Conservation (phyloP, 805 yeast genomes). For the Kurtzmaniella fragi region DNA sequence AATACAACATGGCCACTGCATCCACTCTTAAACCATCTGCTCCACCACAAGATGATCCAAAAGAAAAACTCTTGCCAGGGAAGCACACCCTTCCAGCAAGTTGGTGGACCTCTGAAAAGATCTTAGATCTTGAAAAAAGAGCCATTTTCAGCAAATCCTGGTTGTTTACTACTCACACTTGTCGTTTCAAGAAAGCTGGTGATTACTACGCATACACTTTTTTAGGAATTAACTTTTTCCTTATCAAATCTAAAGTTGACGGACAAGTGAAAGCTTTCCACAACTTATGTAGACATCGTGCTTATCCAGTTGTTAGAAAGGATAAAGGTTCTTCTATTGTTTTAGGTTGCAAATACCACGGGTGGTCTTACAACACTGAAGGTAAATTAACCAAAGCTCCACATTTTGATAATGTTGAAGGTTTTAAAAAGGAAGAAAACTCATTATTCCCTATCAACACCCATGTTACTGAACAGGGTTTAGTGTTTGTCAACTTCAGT, state of each 20-base stretch:
- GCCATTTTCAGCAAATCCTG: conserved; percentile 54
- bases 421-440: conserved; percentile 52
- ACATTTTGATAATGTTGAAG: conserved; percentile 54
- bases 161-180: conserved; percentile 48
- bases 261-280: conserved; percentile 57
- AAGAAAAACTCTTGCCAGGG: conserved; percentile 12
- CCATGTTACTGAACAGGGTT: conserved; percentile 51
- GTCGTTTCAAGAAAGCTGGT: conserved; percentile 54
- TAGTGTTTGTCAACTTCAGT: conserved; percentile 50
- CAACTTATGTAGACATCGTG: conserved; percentile 62
- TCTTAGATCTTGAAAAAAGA: conserved; percentile 54
- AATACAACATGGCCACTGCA: conserved; percentile 14
- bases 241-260: conserved; percentile 46
- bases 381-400: conserved; percentile 59
- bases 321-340: conserved; percentile 54
- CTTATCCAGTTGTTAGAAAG: conserved; percentile 57
- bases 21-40: conserved; percentile 16
- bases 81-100: conserved; percentile 58
- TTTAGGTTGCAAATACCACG: conserved; percentile 59
- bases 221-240: conserved; percentile 50
- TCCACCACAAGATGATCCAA: conserved; percentile 15
- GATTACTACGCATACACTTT: conserved; percentile 49
- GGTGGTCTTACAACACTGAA: conserved; percentile 62
- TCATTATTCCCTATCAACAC: conserved; percentile 51
- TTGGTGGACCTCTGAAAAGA: conserved; percentile 60